A percentile compares a stretch with the other conserved stretches of the same genome.
Evolutionary conservation across 352 stramenopile species (phyloP).

Genomic region (Phytophthora colocasiae): DNA sequence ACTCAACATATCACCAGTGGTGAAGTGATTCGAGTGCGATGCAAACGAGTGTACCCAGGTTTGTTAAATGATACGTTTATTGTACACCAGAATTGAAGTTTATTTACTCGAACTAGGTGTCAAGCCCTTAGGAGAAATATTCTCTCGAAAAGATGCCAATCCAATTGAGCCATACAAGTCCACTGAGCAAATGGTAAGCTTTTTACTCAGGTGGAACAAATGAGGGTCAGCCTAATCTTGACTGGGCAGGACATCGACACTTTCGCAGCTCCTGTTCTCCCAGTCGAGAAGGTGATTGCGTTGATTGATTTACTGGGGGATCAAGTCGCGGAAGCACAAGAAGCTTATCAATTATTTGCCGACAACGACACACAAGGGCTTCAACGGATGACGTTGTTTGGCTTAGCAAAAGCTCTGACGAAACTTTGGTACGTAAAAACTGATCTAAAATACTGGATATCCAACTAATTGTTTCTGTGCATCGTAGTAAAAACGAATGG

Average conservation of each 20-base stretch:
- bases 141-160: neutral
- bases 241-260: neutral
- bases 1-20: slow-evolving; percentile 50
- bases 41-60: slow-evolving; percentile 43
- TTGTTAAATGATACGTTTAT: neutral
- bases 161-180: neutral
- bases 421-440: slow-evolving; percentile 46
- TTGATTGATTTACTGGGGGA: slow-evolving; percentile 73
- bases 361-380: slow-evolving; percentile 20
- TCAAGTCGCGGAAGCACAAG: slow-evolving; percentile 61
- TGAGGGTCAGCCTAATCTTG: neutral
- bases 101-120: neutral
- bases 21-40: slow-evolving; percentile 64
- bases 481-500: slow-evolving; percentile 16
- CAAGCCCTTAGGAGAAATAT: slow-evolving; percentile 1
- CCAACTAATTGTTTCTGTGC: neutral
- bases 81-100: neutral
- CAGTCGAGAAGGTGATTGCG: slow-evolving; percentile 54
- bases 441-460: neutral
- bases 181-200: no score
- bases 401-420: slow-evolving; percentile 50
- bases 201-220: no score
- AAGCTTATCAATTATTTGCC: slow-evolving; percentile 56
- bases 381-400: slow-evolving; percentile 53
- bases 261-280: slow-evolving; percentile 14